Percentiles rank a stretch among this genome's conserved stretches.
Conservation (phyloP, 2,329 filamentous ascomycete genomes). For the Moelleriella libera region DNA sequence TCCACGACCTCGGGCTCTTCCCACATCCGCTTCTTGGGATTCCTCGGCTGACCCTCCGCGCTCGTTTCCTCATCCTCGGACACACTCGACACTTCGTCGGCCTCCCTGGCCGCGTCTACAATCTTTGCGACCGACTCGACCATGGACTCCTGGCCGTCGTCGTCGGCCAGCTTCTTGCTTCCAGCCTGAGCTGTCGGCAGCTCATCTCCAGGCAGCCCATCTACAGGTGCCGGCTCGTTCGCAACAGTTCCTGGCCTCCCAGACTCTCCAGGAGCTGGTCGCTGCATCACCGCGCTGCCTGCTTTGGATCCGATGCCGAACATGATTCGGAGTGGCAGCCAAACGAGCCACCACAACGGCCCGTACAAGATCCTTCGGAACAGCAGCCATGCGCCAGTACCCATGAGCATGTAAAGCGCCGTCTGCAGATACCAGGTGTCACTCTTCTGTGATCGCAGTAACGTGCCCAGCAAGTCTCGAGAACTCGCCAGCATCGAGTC, state of each 20-base stretch:
- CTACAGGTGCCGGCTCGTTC: slow-evolving; percentile 14
- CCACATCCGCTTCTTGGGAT: slow-evolving; percentile 16
- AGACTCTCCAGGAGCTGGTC: slow-evolving; percentile 11
- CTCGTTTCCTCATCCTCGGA: slow-evolving; percentile 6
- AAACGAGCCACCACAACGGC: slow-evolving; percentile 78
- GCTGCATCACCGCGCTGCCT: slow-evolving; percentile 33
- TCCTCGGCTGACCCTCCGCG: slow-evolving; percentile 6
- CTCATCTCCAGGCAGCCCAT: slow-evolving; percentile 23
- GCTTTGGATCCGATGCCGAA: slow-evolving; percentile 45
- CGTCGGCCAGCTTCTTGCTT: slow-evolving; percentile 10
- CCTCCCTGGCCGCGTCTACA: slow-evolving; percentile 28
- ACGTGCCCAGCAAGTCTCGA: slow-evolving; percentile 58
- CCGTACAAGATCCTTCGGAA: slow-evolving; percentile 80
- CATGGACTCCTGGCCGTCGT: slow-evolving; percentile 22
- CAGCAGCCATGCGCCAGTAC: slow-evolving; percentile 71
- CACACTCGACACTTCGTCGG: slow-evolving; percentile 12
- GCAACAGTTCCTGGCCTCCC: slow-evolving; percentile 13
- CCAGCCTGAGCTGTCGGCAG: slow-evolving; percentile 36
- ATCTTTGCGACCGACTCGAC: slow-evolving; percentile 41
- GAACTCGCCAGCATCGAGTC: slow-evolving; percentile 65
- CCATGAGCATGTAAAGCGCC: slow-evolving; percentile 66
- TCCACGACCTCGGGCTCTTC: slow-evolving; percentile 10
- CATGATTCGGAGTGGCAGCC: slow-evolving; percentile 60
- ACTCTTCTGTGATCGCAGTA: slow-evolving; percentile 81
- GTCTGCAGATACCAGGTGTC: slow-evolving; percentile 97